Conservation (phyloP, 441 rosid species). For the Populus hybrid region DNA sequence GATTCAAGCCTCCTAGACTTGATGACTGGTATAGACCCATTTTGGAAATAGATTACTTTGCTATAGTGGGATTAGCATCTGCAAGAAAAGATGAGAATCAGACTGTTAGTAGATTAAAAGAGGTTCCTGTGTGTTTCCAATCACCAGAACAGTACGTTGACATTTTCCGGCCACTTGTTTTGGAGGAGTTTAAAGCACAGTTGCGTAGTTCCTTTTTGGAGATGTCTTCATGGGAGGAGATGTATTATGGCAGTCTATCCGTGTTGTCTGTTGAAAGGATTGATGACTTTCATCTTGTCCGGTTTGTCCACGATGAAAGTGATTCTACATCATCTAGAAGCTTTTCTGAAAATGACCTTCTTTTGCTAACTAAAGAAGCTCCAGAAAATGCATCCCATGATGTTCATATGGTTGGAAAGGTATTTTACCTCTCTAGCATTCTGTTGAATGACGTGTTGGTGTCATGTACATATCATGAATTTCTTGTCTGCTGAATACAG, state of each 20-base stretch:
- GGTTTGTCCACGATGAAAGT: constrained; percentile 82
- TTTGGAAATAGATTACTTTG: constrained; percentile 84
- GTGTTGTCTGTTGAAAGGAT: constrained; percentile 94
- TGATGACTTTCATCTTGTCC: constrained; percentile 95
- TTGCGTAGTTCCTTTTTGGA: constrained; percentile 75
- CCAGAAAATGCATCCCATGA: constrained; percentile 49
- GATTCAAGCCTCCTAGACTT: constrained; percentile 88
- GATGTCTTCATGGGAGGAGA: constrained; percentile 84
- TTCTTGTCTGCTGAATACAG: not conserved
- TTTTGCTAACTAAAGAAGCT: constrained; percentile 86
- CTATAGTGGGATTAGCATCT: constrained; percentile 62
- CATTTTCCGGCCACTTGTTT: constrained; percentile 85
- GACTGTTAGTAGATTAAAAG: constrained; percentile 53
- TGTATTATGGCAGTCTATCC: constrained; percentile 73
- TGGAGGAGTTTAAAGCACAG: constrained; percentile 99
- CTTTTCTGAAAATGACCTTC: constrained; percentile 87
- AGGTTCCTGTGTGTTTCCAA: constrained; percentile 82
- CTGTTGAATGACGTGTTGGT: not conserved
- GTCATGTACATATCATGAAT: not conserved
- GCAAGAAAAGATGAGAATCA: constrained; percentile 42
- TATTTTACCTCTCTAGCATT: constrained; percentile 19
- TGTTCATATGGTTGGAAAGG: constrained; percentile 94
- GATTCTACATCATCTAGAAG: constrained; percentile 57
- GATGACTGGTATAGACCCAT: constrained; percentile 97
- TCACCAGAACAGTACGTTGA: constrained; percentile 82